Percentiles rank a stretch among this genome's conserved stretches.
phyloP scores from a whole-genome alignment of 805 yeast species.

The Candida tammaniensis region DNA sequence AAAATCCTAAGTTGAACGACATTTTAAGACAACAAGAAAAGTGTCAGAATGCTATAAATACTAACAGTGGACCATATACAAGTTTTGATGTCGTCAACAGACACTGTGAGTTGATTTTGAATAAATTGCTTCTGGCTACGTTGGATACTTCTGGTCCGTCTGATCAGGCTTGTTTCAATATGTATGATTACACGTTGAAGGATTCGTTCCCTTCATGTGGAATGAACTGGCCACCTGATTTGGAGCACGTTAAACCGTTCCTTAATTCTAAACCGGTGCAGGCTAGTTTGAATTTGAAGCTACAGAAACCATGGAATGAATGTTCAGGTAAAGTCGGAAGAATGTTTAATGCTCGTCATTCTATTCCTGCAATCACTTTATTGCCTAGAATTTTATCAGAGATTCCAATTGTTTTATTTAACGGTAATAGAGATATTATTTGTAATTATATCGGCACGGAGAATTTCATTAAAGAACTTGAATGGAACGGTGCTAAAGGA shows the following conservation, averaged over 20 bases:
- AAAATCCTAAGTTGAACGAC: constrained; percentile 35
- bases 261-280: constrained; percentile 46
- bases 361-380: constrained; percentile 60
- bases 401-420: constrained; percentile 67
- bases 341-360: constrained; percentile 47
- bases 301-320: constrained; percentile 63
- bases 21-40: constrained; percentile 51
- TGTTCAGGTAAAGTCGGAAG: constrained; percentile 63
- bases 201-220: constrained; percentile 89
- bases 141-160: constrained; percentile 21
- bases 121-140: constrained; percentile 32
- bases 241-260: constrained; percentile 48
- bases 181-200: constrained; percentile 72
- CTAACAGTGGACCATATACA: constrained; percentile 15
- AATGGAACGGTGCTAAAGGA: constrained; percentile 65
- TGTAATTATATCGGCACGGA: constrained; percentile 83
- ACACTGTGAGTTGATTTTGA: constrained; percentile 50
- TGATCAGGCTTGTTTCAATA: constrained; percentile 65
- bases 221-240: constrained; percentile 81
- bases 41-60: constrained; percentile 56
- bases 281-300: constrained; percentile 46
- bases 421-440: constrained; percentile 85
- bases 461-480: constrained; percentile 55
- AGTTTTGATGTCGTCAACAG: constrained; percentile 22
- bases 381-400: constrained; percentile 63